phyloP scores from a whole-genome alignment of 805 yeast genomes.

The Candida oleophila region DNA sequence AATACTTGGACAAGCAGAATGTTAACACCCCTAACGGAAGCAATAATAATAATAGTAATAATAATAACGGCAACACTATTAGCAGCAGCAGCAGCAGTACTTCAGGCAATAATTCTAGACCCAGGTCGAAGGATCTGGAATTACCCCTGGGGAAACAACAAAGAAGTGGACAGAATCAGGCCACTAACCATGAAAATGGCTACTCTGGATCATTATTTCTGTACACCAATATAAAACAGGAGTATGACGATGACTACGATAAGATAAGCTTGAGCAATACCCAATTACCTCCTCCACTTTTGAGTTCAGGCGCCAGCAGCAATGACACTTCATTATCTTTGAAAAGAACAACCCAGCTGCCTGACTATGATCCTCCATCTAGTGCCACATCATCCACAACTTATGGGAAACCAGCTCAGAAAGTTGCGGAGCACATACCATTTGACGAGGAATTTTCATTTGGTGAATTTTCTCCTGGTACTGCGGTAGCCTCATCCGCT shows the following conservation, averaged over 20 bases:
- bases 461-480: conserved; percentile 17
- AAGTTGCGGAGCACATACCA: conserved; percentile 12
- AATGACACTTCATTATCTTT: not conserved
- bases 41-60: not conserved
- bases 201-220: conserved; percentile 3
- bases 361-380: not conserved
- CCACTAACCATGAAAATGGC: not conserved
- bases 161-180: not conserved
- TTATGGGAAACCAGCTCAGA: conserved; percentile 3
- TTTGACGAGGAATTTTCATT: conserved; percentile 14
- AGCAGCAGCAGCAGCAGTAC: not conserved
- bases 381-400: not conserved
- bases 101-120: not conserved
- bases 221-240: not conserved
- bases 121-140: not conserved
- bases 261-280: not conserved
- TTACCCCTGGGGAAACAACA: not conserved
- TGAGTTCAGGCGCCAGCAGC: not conserved
- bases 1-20: conserved; percentile 3
- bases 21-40: not conserved
- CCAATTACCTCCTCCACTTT: not conserved
- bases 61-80: not conserved
- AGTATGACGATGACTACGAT: not conserved
- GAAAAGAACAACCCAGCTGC: not conserved
- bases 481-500: conserved; percentile 9